Base-by-base conservation (phyloP, 257 asterid species). In the Plantago major region DNA sequence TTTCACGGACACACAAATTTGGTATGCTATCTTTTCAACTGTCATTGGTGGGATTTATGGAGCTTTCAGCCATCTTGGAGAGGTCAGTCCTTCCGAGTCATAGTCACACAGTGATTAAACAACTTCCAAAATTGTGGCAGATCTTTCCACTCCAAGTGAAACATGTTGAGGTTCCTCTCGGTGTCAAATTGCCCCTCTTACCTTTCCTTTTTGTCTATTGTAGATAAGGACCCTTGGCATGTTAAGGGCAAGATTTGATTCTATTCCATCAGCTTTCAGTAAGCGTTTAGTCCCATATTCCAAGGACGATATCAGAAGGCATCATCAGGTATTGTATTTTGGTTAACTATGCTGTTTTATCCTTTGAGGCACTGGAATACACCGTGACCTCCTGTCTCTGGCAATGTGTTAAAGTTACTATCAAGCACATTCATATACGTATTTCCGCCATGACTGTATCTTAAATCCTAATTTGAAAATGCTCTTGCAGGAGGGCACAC, bases 201-300 rank as follows among this genome's bases (percentile, higher is more conserved):
- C 45, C 66, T 11, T 48, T 67, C 22, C 43, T 47, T 64, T 30
- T 50, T 61, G 62, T 66, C 52, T 58, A 72, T 38, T 71, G 60
- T 71, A 93, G 99, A 93, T 93, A 79, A 82, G 99, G 81, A 89
- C 99, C 58, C 89, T 93, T 70, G 96, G 96, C 67, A 93, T 93
- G 97, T 69, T 93, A 72, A 74, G 99, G 77, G 95, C 99, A 60
- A 84, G 99, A 73, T 93, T 93, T 58, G 97, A 84, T 48, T 73
- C 95, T 55, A 79, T 93, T 66, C 99, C 99, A 57, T 68, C 82
- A 63, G 99, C 99, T 75, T 93, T 93, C 85, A 87, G 86, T 65
- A 79, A 71, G 73, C 87, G 84, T 30, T 93, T 89, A 46, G 92
- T 93, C 62, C 99, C 99, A 54, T 73, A 77, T 68, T 71, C 95